phyloP scores from a whole-genome alignment of 2,329 filamentous ascomycete species.

The Tolypocladium album region DNA sequence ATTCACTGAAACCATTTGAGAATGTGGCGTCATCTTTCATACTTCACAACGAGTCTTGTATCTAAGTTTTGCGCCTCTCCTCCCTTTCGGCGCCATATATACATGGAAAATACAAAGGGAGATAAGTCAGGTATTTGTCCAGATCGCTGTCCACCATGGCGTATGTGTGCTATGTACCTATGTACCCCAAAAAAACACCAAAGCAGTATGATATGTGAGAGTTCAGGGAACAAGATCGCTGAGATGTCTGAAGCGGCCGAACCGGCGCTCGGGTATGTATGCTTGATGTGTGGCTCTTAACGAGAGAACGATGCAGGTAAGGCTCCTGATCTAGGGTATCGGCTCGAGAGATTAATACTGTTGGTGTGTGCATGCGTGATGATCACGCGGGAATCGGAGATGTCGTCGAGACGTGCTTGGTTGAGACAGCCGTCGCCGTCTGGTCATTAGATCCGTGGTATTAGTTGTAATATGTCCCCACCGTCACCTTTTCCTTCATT shows the following conservation, averaged over 20 bases:
- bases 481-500: too few relatives aligned
- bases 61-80: not conserved
- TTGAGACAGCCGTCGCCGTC: not conserved
- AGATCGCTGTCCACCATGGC: not conserved
- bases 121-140: not conserved
- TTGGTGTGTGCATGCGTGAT: not conserved
- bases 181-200: not conserved
- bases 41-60: not conserved
- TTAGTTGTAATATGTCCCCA: not conserved
- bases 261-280: not conserved
- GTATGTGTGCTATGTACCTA: not conserved
- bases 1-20: not conserved
- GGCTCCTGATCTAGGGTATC: not conserved
- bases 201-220: not conserved
- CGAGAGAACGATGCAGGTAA: not conserved
- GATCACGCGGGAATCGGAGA: not conserved
- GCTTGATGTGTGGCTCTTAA: not conserved
- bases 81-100: not conserved
- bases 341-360: not conserved
- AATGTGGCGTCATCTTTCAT: not conserved
- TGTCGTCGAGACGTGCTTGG: not conserved
- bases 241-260: not conserved
- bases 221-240: not conserved
- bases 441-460: not conserved
- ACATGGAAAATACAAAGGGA: not conserved